phyloP scores from a whole-genome alignment of 2,329 filamentous ascomycete genomes.

The Cyphellophora attinorum region DNA sequence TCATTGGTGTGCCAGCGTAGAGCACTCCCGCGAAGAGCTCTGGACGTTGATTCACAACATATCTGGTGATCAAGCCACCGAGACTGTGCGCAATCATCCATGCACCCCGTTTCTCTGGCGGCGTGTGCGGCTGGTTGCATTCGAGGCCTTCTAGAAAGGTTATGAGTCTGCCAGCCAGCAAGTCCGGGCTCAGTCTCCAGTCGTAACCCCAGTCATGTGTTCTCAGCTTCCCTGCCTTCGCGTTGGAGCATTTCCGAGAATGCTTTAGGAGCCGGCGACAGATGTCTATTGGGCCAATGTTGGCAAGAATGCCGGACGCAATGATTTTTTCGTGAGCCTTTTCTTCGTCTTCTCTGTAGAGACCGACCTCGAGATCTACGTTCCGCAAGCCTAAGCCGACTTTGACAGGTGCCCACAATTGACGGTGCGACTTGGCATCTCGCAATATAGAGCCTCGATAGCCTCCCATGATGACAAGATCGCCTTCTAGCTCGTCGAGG shows the following conservation, averaged over 20 bases:
- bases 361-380: conserved; percentile 78
- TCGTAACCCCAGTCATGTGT: conserved; percentile 92
- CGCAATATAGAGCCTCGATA: conserved; percentile 85
- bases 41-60: conserved; percentile 75
- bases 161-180: conserved; percentile 63
- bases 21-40: conserved; percentile 79
- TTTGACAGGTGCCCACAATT: conserved; percentile 90
- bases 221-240: conserved; percentile 58
- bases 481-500: conserved; percentile 64
- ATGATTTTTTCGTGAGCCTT: conserved; percentile 75
- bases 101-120: conserved; percentile 54
- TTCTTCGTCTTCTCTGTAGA: conserved; percentile 74
- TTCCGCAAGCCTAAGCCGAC: conserved; percentile 85
- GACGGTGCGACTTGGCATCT: conserved; percentile 72
- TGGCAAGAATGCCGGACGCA: conserved; percentile 77
- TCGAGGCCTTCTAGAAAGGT: conserved; percentile 64
- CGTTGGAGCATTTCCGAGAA: conserved; percentile 64
- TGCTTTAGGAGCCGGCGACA: conserved; percentile 72
- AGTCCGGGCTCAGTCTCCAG: conserved; percentile 76
- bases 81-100: conserved; percentile 76
- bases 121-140: conserved; percentile 54
- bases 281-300: conserved; percentile 87
- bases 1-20: conserved; percentile 75
- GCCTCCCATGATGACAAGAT: conserved; percentile 80
- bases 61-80: conserved; percentile 77